A percentile compares a stretch with the other conserved stretches of the same genome.
Evolutionary conservation across 257 asterid genomes (phyloP).

Genomic region (Penstemon barbatus): DNA sequence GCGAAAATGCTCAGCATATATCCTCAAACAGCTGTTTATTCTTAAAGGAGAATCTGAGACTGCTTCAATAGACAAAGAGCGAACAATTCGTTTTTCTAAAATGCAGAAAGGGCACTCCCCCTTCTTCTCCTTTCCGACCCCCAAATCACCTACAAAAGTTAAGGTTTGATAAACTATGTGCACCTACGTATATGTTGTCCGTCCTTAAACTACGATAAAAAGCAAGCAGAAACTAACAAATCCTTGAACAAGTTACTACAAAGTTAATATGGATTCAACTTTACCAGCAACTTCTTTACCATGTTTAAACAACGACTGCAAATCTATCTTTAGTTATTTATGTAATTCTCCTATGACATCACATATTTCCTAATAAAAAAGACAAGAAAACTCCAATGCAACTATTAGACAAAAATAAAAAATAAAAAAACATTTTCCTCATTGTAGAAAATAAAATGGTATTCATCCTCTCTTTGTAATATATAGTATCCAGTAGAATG

Average conservation of each 20-base stretch:
- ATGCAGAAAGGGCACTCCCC: constrained; percentile 96
- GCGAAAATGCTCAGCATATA: constrained; percentile 85
- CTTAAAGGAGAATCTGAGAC: constrained; percentile 63
- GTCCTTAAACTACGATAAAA: constrained; percentile 5
- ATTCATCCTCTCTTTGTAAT: neutral
- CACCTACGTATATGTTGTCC: constrained; percentile 3
- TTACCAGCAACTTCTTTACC: neutral
- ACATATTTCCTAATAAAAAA: too few species aligned
- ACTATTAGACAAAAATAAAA: constrained; percentile 6
- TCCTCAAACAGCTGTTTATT: constrained; percentile 69
- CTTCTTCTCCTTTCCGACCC: constrained; percentile 68
- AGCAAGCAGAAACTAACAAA: neutral
- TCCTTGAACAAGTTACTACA: too few species aligned
- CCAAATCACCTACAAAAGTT: constrained; percentile 60
- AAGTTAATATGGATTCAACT: too few species aligned
- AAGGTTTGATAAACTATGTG: constrained; percentile 17
- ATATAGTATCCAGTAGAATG: neutral
- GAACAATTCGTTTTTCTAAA: constrained; percentile 74
- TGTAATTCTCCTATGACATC: too few species aligned
- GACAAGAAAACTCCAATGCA: too few species aligned
- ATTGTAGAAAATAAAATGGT: neutral
- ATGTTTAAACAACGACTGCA: neutral
- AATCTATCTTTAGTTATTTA: too few species aligned
- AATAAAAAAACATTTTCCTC: neutral
- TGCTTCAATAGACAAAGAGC: constrained; percentile 74